Conservation (phyloP, 805 yeast species). For the Clavispora asparagi region DNA sequence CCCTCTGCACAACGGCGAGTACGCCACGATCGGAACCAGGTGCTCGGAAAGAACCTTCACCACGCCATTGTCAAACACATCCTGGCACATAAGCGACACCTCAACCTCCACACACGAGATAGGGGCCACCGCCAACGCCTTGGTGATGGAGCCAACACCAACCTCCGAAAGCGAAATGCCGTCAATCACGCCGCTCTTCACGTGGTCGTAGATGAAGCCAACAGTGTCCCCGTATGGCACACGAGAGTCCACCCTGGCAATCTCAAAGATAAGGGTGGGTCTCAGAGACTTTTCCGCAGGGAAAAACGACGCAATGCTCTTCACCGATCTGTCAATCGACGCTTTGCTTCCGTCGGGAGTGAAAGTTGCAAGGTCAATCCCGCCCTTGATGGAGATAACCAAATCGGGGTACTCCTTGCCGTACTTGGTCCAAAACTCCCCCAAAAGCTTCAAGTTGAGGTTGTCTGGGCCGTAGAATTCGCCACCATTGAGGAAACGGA, state of each 20-base stretch:
- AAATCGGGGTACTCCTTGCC: conserved; percentile 48
- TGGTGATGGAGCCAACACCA: conserved; percentile 51
- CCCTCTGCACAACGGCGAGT: conserved; percentile 83
- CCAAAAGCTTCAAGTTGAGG: conserved; percentile 51
- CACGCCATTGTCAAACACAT: conserved; percentile 58
- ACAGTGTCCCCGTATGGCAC: conserved; percentile 58
- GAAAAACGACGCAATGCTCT: conserved; percentile 29
- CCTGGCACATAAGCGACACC: conserved; percentile 64
- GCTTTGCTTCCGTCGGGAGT: conserved; percentile 49
- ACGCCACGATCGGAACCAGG: conserved; percentile 65
- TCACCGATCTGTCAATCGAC: conserved; percentile 44
- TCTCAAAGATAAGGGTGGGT: conserved; percentile 48
- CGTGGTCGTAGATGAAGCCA: conserved; percentile 48
- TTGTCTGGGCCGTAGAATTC: conserved; percentile 64
- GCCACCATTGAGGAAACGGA: conserved; percentile 63
- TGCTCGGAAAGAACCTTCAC: conserved; percentile 52
- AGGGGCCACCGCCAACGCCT: conserved; percentile 53
- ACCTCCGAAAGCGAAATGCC: conserved; percentile 77
- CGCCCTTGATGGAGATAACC: conserved; percentile 67
- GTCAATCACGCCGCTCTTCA: conserved; percentile 60
- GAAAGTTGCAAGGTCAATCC: conserved; percentile 30
- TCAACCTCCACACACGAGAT: conserved; percentile 74
- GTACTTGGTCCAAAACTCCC: conserved; percentile 57
- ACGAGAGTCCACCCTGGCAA: conserved; percentile 61
- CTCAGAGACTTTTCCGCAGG: conserved; percentile 22